Evolutionary conservation across 2,329 filamentous ascomycete genomes (phyloP).

Genomic region (Phaeosphaeriaceae sp.): DNA sequence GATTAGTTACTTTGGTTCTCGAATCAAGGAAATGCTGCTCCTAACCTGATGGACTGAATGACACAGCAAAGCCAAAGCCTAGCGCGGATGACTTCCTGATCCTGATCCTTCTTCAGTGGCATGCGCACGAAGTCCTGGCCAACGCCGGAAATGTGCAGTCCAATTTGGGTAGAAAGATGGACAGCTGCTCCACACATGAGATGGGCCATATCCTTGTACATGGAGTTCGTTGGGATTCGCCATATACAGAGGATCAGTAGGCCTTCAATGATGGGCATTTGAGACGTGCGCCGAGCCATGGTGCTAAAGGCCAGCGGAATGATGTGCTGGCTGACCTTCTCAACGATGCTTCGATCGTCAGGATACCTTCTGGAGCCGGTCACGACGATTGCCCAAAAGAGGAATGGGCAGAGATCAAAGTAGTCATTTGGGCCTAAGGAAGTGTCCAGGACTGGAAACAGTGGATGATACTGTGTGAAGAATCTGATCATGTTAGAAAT

Average conservation of each 20-base stretch:
- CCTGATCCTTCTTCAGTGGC: slow-evolving; percentile 44
- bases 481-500: slow-evolving; percentile 36
- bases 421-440: slow-evolving; percentile 41
- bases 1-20: slow-evolving; percentile 14
- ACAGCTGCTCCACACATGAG: slow-evolving; percentile 51
- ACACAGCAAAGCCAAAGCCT: slow-evolving; percentile 49
- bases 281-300: slow-evolving; percentile 46
- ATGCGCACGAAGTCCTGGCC: slow-evolving; percentile 52
- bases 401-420: slow-evolving; percentile 43
- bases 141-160: slow-evolving; percentile 49
- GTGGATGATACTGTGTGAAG: slow-evolving; percentile 43
- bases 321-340: slow-evolving; percentile 42
- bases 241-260: slow-evolving; percentile 51
- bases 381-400: slow-evolving; percentile 52
- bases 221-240: slow-evolving; percentile 52
- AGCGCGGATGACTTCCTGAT: slow-evolving; percentile 45
- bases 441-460: slow-evolving; percentile 45
- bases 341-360: slow-evolving; percentile 46
- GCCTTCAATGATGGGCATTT: slow-evolving; percentile 51
- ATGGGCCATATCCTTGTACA: slow-evolving; percentile 52
- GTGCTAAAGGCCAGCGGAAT: slow-evolving; percentile 48
- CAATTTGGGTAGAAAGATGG: slow-evolving; percentile 52
- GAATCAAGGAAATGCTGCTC: neutral
- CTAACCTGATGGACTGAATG: slow-evolving; percentile 47
- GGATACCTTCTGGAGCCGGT: slow-evolving; percentile 49